Evolutionary conservation across 2,329 filamentous ascomycete species (phyloP).

Genomic region (Monosporascus sp.): DNA sequence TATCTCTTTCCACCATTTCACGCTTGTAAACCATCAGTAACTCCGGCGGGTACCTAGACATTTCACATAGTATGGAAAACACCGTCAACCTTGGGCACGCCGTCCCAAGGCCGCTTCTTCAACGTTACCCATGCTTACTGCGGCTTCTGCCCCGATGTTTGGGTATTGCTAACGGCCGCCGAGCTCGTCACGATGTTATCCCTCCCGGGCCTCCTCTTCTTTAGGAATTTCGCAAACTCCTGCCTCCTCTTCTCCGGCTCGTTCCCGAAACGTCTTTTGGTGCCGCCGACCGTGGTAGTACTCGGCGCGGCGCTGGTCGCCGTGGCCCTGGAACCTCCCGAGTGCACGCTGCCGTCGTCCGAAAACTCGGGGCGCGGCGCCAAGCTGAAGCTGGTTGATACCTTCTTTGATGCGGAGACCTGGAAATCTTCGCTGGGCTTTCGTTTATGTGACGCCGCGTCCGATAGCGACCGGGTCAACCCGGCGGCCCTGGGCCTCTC

Average conservation of each 20-base stretch:
- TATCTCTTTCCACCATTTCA: no score
- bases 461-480: constrained; percentile 11
- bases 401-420: constrained; percentile 2
- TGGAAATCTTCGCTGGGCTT: constrained; percentile 12
- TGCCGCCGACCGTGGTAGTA: constrained; percentile 4
- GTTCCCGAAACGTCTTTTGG: constrained; percentile 4
- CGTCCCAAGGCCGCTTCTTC: no score
- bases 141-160: constrained; percentile 14
- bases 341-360: constrained; percentile 2
- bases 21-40: no score
- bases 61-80: no score
- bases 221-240: constrained; percentile 4
- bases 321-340: constrained; percentile 1
- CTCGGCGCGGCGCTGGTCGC: constrained; percentile 2
- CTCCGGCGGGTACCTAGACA: no score
- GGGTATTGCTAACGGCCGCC: constrained; percentile 9
- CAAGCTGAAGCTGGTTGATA: constrained; percentile 4
- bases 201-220: constrained; percentile 2
- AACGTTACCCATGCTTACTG: background rate
- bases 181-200: constrained; percentile 11
- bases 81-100: no score
- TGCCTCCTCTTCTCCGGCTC: constrained; percentile 5
- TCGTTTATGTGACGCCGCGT: constrained; percentile 9
- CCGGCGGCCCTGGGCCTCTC: constrained; percentile 1
- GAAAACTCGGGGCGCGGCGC: constrained; percentile 1